Percentiles rank a stretch among this genome's conserved stretches.
Conservation (phyloP, 164 flowering plant genomes). For the Dillenia turbinata region DNA sequence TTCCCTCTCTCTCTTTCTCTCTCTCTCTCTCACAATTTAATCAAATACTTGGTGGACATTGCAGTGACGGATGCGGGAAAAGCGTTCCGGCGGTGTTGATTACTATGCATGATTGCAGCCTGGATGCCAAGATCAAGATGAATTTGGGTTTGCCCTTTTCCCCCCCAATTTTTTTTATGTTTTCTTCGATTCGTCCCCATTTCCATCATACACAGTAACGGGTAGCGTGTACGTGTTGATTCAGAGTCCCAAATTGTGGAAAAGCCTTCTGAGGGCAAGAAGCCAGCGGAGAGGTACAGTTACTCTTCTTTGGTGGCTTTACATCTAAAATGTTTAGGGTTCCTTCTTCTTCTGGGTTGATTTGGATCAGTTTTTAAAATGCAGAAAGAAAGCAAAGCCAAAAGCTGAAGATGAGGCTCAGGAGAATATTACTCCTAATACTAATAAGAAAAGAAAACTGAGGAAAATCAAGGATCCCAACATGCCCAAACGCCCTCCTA, state of each 20-base stretch:
- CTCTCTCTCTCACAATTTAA: not conserved
- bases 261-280: constrained; percentile 42
- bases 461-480: constrained; percentile 56
- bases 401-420: constrained; percentile 13
- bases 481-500: constrained; percentile 79
- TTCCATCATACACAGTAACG: too few species aligned
- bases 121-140: constrained; percentile 87
- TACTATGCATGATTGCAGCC: constrained; percentile 76
- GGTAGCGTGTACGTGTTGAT: not conserved
- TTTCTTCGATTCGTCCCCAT: too few species aligned
- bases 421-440: too few species aligned
- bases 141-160: constrained; percentile 46
- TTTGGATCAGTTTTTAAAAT: constrained; percentile 17
- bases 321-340: not conserved
- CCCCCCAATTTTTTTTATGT: too few species aligned
- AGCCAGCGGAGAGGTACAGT: constrained; percentile 39
- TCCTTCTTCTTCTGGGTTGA: not conserved
- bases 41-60: not conserved
- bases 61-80: constrained; percentile 79
- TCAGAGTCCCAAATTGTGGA: constrained; percentile 72
- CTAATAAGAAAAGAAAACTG: constrained; percentile 36
- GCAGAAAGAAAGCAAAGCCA: constrained; percentile 39
- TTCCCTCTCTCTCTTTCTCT: not conserved
- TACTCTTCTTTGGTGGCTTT: too few species aligned
- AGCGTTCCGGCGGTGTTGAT: constrained; percentile 80